These are phyloP conservation scores for Westerdykella ornata DNA, from an alignment of 2,329 filamentous ascomycete genomes.

Conservation along the genomic window DNA sequence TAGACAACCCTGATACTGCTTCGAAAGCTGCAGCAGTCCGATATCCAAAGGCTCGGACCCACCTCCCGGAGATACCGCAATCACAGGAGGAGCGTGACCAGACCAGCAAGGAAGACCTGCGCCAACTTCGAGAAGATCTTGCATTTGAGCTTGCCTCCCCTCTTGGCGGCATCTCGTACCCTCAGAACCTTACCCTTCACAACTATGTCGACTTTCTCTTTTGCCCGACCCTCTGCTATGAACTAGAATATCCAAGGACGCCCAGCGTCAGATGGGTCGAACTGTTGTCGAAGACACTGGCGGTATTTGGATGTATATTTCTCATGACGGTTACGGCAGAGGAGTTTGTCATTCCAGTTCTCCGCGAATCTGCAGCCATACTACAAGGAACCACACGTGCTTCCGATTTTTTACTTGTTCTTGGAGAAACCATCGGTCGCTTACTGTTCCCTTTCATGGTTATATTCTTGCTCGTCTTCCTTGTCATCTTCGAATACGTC, in stretches of 20 bases:
- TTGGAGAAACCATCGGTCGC: conserved; percentile 83
- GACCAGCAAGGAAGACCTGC: conserved; percentile 40
- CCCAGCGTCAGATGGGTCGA: conserved; percentile 68
- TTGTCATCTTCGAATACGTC: conserved; percentile 97
- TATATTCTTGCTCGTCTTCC: conserved; percentile 88
- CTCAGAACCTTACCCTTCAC: conserved; percentile 70
- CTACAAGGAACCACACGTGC: conserved; percentile 45
- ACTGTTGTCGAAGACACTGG: conserved; percentile 75
- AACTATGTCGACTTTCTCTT: conserved; percentile 86
- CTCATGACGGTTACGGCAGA: conserved; percentile 85
- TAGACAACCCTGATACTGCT: conserved; percentile 69
- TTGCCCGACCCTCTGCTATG: conserved; percentile 95
- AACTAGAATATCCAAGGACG: conserved; percentile 88
- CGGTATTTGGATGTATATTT: conserved; percentile 94
- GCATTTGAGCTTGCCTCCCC: conserved; percentile 88
- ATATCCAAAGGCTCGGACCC: conserved; percentile 53
- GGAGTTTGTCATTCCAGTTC: conserved; percentile 89
- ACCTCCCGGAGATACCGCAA: conserved; percentile 49
- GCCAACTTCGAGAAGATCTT: conserved; percentile 73
- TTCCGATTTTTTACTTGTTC: conserved; percentile 66
- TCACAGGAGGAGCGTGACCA: conserved; percentile 42
- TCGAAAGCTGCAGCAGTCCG: conserved; percentile 65
- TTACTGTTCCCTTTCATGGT: conserved; percentile 97
- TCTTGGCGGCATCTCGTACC: conserved; percentile 83
- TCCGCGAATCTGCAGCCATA: conserved; percentile 61